Base-by-base conservation (phyloP, 208 protist species). In the Leptomonas pyrrhocoris region DNA sequence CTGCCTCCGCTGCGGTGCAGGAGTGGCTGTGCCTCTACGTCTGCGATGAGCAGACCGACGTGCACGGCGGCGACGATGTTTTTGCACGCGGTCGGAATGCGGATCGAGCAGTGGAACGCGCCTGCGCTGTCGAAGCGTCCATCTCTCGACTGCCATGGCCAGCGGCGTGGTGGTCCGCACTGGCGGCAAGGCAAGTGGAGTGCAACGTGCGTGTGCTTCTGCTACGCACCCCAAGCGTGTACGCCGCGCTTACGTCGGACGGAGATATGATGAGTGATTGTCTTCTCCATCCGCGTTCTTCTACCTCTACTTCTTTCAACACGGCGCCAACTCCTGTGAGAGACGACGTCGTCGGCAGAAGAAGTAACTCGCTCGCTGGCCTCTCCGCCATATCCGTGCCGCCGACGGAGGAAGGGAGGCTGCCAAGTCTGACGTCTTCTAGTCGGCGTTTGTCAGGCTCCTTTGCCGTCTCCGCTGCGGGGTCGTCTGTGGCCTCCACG, bases 1-100 rank as follows among this genome's bases (percentile, higher is more conserved):
- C 74, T 12, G 68, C 65, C 1, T 19, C 48, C 27, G 61, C 54
- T n/a, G 74, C 74, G 16, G 67, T 74, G 30, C 21, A 36, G 19
- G 27, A 57, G 56, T 80, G 74, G 74, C 36, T 80, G 46, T 31
- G 21, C 18, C 30, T 27, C 23, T 70, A 76, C 42, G 62, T 50
- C 16, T 18, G 16, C 18, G 15, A 27, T 12, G 12, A 64, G 2
- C 42, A 34, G 21, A 46, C 11, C 2, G 13, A 4, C 1, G 25
- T 19, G 12, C 16, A 50, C 1, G 1, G 23, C 46, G 19, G 28
- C 13, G 30, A 7, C 2, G 15, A 40, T 23, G n/a, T 31, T 9
- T 28, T 9, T 28, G 60, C n/a, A 31, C 2, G 30, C 12, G 2
- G 36, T 15, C n/a, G 40, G 15, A 62, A 50, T 40, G n/a, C 15